Conservation (phyloP, 805 yeast species). For the Trichomonascus vanleenenianus region DNA sequence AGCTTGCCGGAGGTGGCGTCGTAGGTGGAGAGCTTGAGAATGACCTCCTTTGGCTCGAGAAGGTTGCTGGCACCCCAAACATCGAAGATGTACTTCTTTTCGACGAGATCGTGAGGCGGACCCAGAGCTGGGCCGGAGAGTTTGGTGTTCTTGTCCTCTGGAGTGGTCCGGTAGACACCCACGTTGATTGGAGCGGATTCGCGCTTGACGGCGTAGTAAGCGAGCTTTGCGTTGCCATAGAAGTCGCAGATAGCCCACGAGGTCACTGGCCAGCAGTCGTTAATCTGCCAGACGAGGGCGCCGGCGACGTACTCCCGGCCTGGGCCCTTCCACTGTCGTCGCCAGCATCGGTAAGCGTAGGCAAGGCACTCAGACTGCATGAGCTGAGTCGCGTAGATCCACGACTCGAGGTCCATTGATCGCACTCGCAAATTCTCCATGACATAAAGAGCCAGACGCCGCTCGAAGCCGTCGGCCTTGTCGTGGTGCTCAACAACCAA, state of each 20-base stretch:
- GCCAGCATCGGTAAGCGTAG: constrained; percentile 40
- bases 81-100: constrained; percentile 27
- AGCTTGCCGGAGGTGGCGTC: constrained; percentile 30
- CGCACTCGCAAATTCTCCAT: constrained; percentile 36
- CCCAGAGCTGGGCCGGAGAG: constrained; percentile 17
- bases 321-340: constrained; percentile 38
- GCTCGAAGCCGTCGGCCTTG: constrained; percentile 42
- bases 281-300: constrained; percentile 46
- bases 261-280: constrained; percentile 48
- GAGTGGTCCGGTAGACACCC: constrained; percentile 30
- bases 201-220: constrained; percentile 41
- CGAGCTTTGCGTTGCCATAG: constrained; percentile 37
- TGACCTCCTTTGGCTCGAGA: constrained; percentile 18
- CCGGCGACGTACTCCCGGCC: constrained; percentile 36
- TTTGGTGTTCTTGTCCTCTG: constrained; percentile 11
- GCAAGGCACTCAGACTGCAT: constrained; percentile 45
- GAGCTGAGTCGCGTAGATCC: constrained; percentile 47
- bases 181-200: constrained; percentile 30
- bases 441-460: constrained; percentile 40
- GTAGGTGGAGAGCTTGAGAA: constrained; percentile 26
- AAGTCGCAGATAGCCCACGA: constrained; percentile 44
- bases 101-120: constrained; percentile 22
- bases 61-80: constrained; percentile 37
- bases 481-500: constrained; percentile 39
- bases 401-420: constrained; percentile 31